A percentile compares a stretch with the other conserved stretches of the same genome.
Evolutionary conservation across 2,329 filamentous ascomycete species (phyloP).

Genomic region (Cladosporium sp.): DNA sequence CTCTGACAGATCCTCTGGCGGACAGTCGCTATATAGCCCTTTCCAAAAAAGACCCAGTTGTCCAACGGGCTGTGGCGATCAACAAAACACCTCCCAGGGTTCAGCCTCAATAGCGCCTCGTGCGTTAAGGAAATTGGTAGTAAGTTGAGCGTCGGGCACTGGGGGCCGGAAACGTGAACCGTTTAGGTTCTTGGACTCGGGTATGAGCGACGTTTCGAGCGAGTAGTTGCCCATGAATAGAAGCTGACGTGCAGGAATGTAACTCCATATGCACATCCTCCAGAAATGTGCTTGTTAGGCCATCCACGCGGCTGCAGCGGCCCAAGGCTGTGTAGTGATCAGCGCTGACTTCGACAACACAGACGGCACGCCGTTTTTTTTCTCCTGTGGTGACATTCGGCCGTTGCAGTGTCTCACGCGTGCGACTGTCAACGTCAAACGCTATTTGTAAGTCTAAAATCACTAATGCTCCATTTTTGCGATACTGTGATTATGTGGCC

Average conservation of each 20-base stretch:
- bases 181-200: background rate
- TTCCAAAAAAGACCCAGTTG: background rate
- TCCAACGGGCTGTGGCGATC: background rate
- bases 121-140: background rate
- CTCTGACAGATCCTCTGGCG: background rate
- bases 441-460: background rate
- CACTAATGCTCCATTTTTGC: background rate
- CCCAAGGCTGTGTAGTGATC: conserved; percentile 3
- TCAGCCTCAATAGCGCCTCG: conserved; percentile 1
- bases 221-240: background rate
- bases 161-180: background rate
- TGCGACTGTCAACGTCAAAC: background rate
- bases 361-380: background rate
- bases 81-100: background rate
- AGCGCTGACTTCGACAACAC: conserved; percentile 2
- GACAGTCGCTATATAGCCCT: conserved; percentile 2
- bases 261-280: background rate
- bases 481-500: background rate
- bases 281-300: background rate
- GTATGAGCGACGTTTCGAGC: background rate
- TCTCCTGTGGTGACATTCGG: background rate
- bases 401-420: background rate
- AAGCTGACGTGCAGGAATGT: background rate
- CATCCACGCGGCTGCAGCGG: background rate
- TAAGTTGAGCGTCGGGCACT: background rate